Evolutionary conservation across 1,284 basidiomycete species (phyloP).

Genomic region (Trichosporon ovoides): DNA sequence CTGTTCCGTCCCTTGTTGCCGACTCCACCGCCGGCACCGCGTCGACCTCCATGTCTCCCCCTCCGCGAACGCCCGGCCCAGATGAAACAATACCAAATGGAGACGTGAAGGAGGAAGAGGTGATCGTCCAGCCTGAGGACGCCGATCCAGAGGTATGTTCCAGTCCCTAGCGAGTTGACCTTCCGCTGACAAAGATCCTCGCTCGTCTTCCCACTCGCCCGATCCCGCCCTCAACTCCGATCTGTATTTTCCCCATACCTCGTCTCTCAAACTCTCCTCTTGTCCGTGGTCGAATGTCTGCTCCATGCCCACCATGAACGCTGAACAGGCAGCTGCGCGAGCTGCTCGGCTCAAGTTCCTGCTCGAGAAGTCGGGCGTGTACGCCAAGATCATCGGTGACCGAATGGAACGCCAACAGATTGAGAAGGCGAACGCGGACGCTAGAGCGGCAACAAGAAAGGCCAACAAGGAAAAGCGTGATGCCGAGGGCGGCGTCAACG

Average conservation of each 20-base stretch:
- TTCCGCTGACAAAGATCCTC: background rate
- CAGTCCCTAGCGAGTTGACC: background rate
- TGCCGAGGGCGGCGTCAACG: slow-evolving; percentile 11
- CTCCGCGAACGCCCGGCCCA: slow-evolving; percentile 23
- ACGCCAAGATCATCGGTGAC: slow-evolving; percentile 49
- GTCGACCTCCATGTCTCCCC: slow-evolving; percentile 35
- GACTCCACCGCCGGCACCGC: slow-evolving; percentile 24
- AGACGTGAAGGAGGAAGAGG: background rate
- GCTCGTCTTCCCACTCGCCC: background rate
- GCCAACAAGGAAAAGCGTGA: slow-evolving; percentile 45
- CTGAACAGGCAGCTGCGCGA: slow-evolving; percentile 31
- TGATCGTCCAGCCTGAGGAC: background rate
- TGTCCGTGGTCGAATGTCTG: background rate
- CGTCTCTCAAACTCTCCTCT: background rate
- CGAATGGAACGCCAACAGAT: slow-evolving; percentile 49
- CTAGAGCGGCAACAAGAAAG: slow-evolving; percentile 35
- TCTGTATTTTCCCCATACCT: background rate
- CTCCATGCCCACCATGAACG: background rate
- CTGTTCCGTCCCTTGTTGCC: slow-evolving; percentile 21
- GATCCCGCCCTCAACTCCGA: background rate
- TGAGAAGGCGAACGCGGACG: slow-evolving; percentile 41
- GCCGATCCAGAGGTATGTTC: slow-evolving; percentile 15
- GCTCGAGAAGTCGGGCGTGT: slow-evolving; percentile 48
- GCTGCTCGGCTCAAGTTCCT: slow-evolving; percentile 37
- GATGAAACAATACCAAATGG: background rate